Base-by-base conservation (phyloP, 257 asterid species). In the Solanum peruvianum region DNA sequence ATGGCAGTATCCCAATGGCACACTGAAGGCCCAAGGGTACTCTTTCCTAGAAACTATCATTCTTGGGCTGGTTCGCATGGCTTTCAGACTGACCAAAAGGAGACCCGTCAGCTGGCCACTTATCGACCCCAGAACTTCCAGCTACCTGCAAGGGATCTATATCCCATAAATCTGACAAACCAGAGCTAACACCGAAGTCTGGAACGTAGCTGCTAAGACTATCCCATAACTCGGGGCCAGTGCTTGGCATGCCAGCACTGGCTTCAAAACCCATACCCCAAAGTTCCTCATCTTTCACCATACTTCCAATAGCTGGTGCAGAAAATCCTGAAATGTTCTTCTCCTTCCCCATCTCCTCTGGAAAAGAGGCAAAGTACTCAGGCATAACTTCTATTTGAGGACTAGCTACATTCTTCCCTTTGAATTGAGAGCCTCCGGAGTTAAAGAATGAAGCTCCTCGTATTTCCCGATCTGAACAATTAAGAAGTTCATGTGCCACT, bases 151-250 rank as follows among this genome's bases (percentile, higher is more conserved):
- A 71, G 62, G 93, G 85, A 69, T 89, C 94, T 60, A 92, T 27
- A 81, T 89, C 91, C 97, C 98, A 95, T 86, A 90, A 69, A 89
- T 94, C 96, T 21, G 94, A 56, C 75, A 90, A 47, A 6, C 89
- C 93, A 69, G 82, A 35, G 67, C 84, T 81, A 87, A 72, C 78
- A 60, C 90, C 94, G 25, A 93, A 77, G 67, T 90, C 96, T 23
- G 91, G 92, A 84, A 89, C 75, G 70, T 87, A 91, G 91, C 86
- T 90, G 73, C 82, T 86, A 85, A 85, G 39, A 49, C 84, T 89
- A 88, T 87, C 88, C 98, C 96, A 93, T 25, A 91, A 80, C 88
- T 87, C 93, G 15, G 66, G 23, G 56, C 82, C 75, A 83, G 93
- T 81, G 88, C 92, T 87, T 49, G 91, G 86, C 90, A 89, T 87